A percentile compares a stretch with the other conserved stretches of the same genome.
Conservation (phyloP, 1,284 basidiomycete genomes). For the Trichosporon sp. region DNA sequence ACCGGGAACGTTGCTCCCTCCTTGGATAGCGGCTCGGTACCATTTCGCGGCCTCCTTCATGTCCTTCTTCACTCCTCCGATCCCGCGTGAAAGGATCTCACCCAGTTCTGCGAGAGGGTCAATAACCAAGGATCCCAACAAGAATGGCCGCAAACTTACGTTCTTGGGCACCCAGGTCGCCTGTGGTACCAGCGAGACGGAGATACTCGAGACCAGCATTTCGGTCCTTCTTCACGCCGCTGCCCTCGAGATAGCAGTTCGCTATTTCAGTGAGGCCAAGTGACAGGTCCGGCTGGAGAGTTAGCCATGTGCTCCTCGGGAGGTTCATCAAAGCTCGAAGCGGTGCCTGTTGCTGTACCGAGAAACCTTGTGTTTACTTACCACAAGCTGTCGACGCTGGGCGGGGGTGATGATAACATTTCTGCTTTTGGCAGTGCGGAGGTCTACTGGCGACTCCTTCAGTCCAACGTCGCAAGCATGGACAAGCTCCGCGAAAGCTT, state of each 20-base stretch:
- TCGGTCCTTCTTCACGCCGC: constrained; percentile 42
- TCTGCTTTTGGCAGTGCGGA: constrained; percentile 27
- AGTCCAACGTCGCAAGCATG: constrained; percentile 41
- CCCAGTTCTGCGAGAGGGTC: constrained; percentile 36
- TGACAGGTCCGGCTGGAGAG: constrained; percentile 34
- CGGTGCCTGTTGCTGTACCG: background rate
- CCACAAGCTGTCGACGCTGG: constrained; percentile 34
- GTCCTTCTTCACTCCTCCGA: constrained; percentile 46
- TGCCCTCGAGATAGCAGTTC: constrained; percentile 46
- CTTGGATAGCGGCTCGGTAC: constrained; percentile 45
- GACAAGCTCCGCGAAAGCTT: constrained; percentile 39
- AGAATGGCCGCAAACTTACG: constrained; percentile 32
- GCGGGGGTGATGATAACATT: constrained; percentile 27
- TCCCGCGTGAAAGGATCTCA: constrained; percentile 44
- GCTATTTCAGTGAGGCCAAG: constrained; percentile 47
- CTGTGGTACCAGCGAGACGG: constrained; percentile 41
- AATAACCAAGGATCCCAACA: background rate
- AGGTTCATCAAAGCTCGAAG: background rate
- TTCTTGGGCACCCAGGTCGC: constrained; percentile 46
- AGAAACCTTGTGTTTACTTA: constrained; percentile 19
- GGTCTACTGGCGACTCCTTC: constrained; percentile 29
- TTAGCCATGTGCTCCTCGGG: background rate
- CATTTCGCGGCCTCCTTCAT: constrained; percentile 49
- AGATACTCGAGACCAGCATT: constrained; percentile 44
- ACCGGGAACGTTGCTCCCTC: constrained; percentile 40